Evolutionary conservation across 1,284 basidiomycete genomes (phyloP).

Genomic region (Sutorius eximius): DNA sequence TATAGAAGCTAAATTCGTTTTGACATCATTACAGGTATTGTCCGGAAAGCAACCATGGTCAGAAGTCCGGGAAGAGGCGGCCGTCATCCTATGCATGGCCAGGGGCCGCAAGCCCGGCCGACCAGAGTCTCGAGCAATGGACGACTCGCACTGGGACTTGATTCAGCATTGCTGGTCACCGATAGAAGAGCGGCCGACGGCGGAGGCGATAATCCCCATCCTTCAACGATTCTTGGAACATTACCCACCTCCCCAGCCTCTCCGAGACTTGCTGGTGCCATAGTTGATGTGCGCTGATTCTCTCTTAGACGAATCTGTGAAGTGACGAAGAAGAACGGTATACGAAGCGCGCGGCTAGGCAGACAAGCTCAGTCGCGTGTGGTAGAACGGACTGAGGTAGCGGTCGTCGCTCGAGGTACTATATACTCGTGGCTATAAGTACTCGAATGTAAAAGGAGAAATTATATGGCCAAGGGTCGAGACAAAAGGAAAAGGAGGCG

Average conservation of each 20-base stretch:
- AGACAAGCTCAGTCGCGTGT: no score
- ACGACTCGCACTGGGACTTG: conserved; percentile 10
- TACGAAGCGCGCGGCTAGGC: no score
- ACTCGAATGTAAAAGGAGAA: no score
- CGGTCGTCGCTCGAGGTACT: no score
- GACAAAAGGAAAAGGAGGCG: no score
- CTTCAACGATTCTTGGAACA: not conserved
- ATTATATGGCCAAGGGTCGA: no score
- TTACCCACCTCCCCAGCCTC: not conserved
- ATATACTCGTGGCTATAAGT: no score
- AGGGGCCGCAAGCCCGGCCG: not conserved
- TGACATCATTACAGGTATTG: not conserved
- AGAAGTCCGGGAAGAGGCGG: not conserved
- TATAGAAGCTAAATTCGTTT: accelerated
- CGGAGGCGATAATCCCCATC: not conserved
- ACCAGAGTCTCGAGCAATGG: not conserved
- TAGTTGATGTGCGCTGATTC: not conserved
- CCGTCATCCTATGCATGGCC: not conserved
- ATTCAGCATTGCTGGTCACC: conserved; percentile 6
- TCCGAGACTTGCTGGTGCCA: not conserved
- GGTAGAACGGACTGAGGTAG: no score
- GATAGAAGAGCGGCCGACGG: conserved; percentile 1
- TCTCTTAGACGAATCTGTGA: no score
- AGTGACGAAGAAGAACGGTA: no score
- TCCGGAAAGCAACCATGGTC: not conserved